Conservation (phyloP, 2,329 filamentous ascomycete genomes). For the Salinomyces thailandicus region DNA sequence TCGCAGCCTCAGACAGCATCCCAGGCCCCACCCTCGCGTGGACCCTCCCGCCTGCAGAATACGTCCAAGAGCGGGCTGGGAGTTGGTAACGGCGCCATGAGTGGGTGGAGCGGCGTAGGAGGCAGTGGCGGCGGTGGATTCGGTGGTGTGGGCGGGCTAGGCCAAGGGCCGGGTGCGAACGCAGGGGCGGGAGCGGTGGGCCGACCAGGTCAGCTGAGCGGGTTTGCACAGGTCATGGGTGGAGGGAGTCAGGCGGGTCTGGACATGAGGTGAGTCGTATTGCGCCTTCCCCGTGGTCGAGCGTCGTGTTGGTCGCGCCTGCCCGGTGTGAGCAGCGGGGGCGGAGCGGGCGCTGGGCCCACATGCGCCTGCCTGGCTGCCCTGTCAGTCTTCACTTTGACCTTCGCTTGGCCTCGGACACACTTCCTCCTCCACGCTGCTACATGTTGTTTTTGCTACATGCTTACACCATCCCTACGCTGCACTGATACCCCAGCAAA, state of each 20-base stretch:
- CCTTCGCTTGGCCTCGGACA: not conserved
- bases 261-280: slow-evolving; percentile 26
- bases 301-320: no score
- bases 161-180: no score
- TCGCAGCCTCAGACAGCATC: slow-evolving; percentile 16
- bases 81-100: slow-evolving; percentile 30
- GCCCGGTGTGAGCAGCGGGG: no score
- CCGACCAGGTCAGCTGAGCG: slow-evolving; percentile 20
- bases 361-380: no score
- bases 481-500: no score
- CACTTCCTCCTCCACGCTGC: no score
- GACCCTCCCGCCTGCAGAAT: slow-evolving; percentile 22
- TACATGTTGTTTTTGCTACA: no score
- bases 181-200: slow-evolving; percentile 8
- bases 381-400: no score
- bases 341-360: no score
- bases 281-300: not conserved
- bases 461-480: no score
- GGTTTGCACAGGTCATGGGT: slow-evolving; percentile 27
- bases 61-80: slow-evolving; percentile 31
- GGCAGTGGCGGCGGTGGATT: slow-evolving; percentile 6
- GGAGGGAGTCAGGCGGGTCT: slow-evolving; percentile 24
- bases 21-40: slow-evolving; percentile 11
- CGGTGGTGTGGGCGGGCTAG: slow-evolving; percentile 5
- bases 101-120: slow-evolving; percentile 7